A percentile compares a stretch with the other conserved stretches of the same genome.
phyloP scores from a whole-genome alignment of 2,329 filamentous ascomycete genomes.

The Aureobasidium sp. region DNA sequence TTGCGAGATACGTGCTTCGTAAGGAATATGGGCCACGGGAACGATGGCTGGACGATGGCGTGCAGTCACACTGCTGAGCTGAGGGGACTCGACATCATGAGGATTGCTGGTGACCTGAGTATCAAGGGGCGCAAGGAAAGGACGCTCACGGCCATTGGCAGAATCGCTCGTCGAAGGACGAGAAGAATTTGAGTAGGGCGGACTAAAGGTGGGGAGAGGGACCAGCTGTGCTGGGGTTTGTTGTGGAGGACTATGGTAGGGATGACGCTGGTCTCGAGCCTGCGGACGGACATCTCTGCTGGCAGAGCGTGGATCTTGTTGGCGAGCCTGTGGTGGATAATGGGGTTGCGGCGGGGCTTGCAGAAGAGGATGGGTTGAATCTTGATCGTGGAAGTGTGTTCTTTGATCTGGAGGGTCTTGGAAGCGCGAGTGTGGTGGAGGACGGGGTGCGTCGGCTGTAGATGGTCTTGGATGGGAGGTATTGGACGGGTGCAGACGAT shows the following conservation, averaged over 20 bases:
- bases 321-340: neutral
- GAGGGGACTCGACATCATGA: neutral
- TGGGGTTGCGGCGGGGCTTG: neutral
- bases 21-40: neutral
- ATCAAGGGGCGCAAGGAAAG: conserved; percentile 3
- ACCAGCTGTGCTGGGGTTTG: neutral
- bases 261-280: neutral
- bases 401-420: neutral
- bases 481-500: neutral
- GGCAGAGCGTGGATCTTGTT: neutral
- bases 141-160: neutral
- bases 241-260: neutral
- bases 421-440: neutral
- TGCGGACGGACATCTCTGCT: neutral
- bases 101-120: neutral
- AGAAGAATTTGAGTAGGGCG: neutral
- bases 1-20: conserved; percentile 12
- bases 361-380: neutral
- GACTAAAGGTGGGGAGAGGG: neutral
- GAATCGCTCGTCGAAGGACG: conserved; percentile 11
- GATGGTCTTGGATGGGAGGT: neutral
- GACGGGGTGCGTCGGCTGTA: neutral
- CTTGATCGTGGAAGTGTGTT: neutral
- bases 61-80: neutral
- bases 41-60: conserved; percentile 9